A percentile compares a stretch with the other conserved stretches of the same genome.
Evolutionary conservation across 208 protist species (phyloP).

Genomic region (Trypanosoma mega): DNA sequence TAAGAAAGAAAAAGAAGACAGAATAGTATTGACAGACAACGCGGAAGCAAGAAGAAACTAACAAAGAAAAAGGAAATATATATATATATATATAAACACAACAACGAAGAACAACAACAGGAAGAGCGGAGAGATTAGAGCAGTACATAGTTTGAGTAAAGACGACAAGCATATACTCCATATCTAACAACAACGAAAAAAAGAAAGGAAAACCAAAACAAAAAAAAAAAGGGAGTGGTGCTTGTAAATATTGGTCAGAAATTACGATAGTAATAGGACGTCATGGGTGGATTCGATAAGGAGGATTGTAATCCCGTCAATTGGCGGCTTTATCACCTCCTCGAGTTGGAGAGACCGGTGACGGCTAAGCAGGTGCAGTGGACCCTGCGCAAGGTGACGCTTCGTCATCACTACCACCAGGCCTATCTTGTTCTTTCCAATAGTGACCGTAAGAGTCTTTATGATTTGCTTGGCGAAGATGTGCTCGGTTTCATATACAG

Average conservation of each 20-base stretch:
- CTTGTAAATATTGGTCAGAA: too few species aligned
- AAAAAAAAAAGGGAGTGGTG: constrained; percentile 10
- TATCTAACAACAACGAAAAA: background rate
- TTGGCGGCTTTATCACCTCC: constrained; percentile 84
- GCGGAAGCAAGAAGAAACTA: too few species aligned
- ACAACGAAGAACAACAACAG: too few species aligned
- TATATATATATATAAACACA: too few species aligned
- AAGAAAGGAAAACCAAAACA: constrained; percentile 1
- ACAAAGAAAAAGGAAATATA: too few species aligned
- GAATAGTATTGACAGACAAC: background rate
- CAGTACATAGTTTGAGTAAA: too few species aligned
- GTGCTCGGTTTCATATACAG: constrained; percentile 80
- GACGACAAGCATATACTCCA: too few species aligned
- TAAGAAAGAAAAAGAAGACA: background rate
- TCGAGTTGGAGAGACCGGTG: constrained; percentile 67
- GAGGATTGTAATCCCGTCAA: constrained; percentile 30
- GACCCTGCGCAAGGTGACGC: constrained; percentile 82
- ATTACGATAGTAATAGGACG: too few species aligned
- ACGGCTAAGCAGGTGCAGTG: constrained; percentile 81
- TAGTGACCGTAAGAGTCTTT: constrained; percentile 73
- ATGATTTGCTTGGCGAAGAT: constrained; percentile 79
- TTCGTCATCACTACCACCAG: constrained; percentile 88
- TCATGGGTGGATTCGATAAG: constrained; percentile 12
- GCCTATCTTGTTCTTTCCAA: constrained; percentile 84
- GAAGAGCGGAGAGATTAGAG: too few species aligned